These are phyloP conservation scores for Cytospora chrysosperma DNA, from an alignment of 2,329 filamentous ascomycete species.

Conservation along the genomic window DNA sequence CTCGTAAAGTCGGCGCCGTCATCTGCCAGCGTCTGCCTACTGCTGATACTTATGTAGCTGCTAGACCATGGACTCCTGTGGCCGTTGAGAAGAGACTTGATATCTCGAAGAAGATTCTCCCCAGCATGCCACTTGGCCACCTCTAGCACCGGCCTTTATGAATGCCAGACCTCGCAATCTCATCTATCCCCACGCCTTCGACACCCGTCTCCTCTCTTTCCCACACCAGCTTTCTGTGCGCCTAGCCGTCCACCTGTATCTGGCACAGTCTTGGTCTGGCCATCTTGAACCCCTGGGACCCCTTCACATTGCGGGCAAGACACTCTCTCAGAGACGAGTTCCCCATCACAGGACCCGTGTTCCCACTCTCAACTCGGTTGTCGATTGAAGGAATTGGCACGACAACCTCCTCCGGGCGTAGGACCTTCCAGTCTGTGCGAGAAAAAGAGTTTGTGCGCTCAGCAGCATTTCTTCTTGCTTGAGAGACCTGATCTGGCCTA, in stretches of 20 bases:
- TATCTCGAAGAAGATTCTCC: neutral
- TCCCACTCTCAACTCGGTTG: neutral
- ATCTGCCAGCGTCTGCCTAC: neutral
- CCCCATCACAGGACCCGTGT: constrained; percentile 1
- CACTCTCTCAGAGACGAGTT: no score
- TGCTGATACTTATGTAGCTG: constrained; percentile 8
- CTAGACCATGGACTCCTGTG: constrained; percentile 2
- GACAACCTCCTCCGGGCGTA: constrained; percentile 6
- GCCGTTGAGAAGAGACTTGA: neutral
- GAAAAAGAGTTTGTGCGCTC: constrained; percentile 9
- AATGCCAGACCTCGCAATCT: neutral
- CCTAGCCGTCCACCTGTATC: no score
- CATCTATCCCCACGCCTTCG: no score
- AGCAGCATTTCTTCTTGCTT: neutral
- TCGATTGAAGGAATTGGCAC: neutral
- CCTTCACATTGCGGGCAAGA: no score
- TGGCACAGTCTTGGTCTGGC: no score
- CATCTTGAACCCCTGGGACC: no score
- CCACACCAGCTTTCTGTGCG: no score
- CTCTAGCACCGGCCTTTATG: neutral
- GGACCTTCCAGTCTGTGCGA: constrained; percentile 11
- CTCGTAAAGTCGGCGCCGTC: constrained; percentile 8
- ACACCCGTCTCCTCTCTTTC: no score
- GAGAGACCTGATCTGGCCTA: no score
- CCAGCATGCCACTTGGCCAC: neutral